Evolutionary conservation across 306 rosid species (phyloP), one percentile per base, ranked within the genome.

Genomic region (Echinosophora koreensis): DNA sequence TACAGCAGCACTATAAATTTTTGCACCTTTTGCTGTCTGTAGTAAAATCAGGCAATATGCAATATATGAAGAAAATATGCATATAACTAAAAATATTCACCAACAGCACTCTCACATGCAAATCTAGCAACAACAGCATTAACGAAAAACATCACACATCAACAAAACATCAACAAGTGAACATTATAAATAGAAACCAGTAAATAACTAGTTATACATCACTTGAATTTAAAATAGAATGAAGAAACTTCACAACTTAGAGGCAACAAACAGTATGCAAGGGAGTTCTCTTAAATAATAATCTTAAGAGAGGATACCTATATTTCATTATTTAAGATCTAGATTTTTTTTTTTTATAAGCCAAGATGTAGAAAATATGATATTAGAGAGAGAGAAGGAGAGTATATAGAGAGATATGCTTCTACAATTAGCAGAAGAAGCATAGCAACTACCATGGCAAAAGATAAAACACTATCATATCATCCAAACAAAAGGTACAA

Each of bases 21-120:
- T 95, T 50, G 97, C 97, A 57, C 99, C 97, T 84, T 95, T 95
- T 22, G 97, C 97, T 28, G 93, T 92, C 98, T 89, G 93, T 69
- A 70, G 47, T 69, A 77, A 83, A 62, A 75, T 59, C 54, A 52
- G n/a, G 52, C 57, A 41, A 55, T 56, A 78, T 3, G 34, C 32
- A 22, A 60, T 17, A 54, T 37, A 58, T 61, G 73, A 69, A 58
- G 75, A 59, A 58, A 66, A 56, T 10, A 35, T 30, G 56, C 14
- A 55, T 62, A 37, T 16, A 18, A 39, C 65, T 30, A 46, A 8
- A 68, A 46, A 68, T 1, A 51, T 44, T 17, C 35, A 50, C 69
- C 47, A 28, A 64, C 11, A 63, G 42, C 18, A 30, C 37, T 44
- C 30, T 7, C 70, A 22, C 27, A 3, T 2, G 27, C 35, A 59